These are phyloP conservation scores for Suillus tomentosus DNA, from an alignment of 768 basidiomycete genomes.

Conservation along the genomic window DNA sequence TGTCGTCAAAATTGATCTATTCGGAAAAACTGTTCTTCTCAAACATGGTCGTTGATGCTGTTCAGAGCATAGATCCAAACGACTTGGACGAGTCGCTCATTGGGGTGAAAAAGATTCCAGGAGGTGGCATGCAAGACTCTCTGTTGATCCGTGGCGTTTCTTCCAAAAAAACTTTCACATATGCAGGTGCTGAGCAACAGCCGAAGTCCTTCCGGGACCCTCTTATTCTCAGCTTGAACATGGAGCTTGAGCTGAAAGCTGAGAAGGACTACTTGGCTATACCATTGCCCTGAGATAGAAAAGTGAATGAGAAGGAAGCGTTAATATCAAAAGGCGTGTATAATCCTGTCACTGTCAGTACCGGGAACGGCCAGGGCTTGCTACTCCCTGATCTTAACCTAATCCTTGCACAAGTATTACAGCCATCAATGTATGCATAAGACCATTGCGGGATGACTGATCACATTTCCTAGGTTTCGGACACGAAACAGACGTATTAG, in stretches of 20 bases:
- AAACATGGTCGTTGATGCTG: constrained; percentile 97
- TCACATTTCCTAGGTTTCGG: no score
- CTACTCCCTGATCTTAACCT: no score
- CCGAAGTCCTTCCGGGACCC: constrained; percentile 91
- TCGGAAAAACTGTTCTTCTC: constrained; percentile 99
- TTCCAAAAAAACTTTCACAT: constrained; percentile 99
- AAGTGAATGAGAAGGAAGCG: no score
- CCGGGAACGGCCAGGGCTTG: no score
- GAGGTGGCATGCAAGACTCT: constrained; percentile 97
- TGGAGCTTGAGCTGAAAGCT: constrained; percentile 97
- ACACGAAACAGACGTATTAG: no score
- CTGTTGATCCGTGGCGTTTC: constrained; percentile 87
- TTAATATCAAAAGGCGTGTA: no score
- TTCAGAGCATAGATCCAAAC: constrained; percentile 87
- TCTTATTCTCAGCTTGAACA: constrained; percentile 91
- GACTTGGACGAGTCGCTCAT: constrained; percentile 96
- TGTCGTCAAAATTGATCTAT: constrained; percentile 99
- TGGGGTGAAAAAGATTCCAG: constrained; percentile 96
- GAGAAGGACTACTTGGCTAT: no score
- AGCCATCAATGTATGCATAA: no score
- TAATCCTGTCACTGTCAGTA: no score
- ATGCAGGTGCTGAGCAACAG: constrained; percentile 98
- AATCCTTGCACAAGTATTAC: no score
- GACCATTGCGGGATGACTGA: no score
- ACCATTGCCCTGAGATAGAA: no score